Conservation (phyloP, 106 monocot species). For the Triglochin maritima region DNA sequence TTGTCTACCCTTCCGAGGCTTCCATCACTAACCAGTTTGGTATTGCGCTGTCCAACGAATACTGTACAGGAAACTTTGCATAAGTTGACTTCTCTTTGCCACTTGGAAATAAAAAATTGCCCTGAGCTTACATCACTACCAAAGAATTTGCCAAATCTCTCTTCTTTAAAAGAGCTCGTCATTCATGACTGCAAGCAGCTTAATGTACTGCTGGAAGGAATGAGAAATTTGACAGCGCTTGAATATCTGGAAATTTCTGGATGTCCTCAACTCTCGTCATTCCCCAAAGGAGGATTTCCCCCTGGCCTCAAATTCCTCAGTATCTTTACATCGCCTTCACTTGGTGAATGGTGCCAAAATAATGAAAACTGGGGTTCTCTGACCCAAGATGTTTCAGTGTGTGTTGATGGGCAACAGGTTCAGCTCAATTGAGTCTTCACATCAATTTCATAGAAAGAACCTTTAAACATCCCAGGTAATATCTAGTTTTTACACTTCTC, state of each 20-base stretch:
- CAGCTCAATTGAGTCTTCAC: no score
- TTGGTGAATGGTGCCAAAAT: constrained; percentile 9
- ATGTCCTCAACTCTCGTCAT: constrained; percentile 6
- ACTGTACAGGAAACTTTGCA: constrained; percentile 4
- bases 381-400: background rate
- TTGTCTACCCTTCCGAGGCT: constrained; percentile 13
- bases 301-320: constrained; percentile 9
- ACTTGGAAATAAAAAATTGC: constrained; percentile 29
- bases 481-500: no score
- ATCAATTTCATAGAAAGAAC: no score
- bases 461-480: no score
- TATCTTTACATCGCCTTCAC: constrained; percentile 7
- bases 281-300: constrained; percentile 7
- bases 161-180: constrained; percentile 7
- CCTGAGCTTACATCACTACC: constrained; percentile 10
- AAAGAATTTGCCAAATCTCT: constrained; percentile 4
- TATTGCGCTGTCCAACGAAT: constrained; percentile 6
- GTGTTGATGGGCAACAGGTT: constrained; percentile 7
- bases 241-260: constrained; percentile 9
- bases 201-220: background rate
- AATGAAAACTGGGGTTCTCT: constrained; percentile 7
- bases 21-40: constrained; percentile 18
- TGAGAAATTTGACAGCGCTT: constrained; percentile 2
- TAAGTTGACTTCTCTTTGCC: constrained; percentile 7
- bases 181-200: constrained; percentile 23